Evolutionary conservation across 2,329 filamentous ascomycete genomes (phyloP).

Genomic region (Penicillium vulpinum): DNA sequence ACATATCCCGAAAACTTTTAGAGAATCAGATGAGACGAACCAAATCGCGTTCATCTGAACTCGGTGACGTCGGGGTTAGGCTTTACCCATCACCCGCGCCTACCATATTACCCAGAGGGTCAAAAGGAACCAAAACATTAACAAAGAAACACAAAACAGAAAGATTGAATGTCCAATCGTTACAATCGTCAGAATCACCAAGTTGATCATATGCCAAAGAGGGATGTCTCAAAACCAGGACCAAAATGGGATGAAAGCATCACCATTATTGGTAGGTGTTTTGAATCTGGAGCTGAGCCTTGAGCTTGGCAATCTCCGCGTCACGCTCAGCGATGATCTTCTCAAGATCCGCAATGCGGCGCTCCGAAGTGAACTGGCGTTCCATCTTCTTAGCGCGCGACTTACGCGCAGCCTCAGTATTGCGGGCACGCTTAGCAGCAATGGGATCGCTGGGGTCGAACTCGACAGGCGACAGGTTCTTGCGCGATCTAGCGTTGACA

Average conservation of each 20-base stretch:
- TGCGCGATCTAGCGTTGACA: conserved; percentile 72
- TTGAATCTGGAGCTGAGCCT: conserved; percentile 27
- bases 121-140: conserved; percentile 6
- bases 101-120: conserved; percentile 30
- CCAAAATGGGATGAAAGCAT: conserved; percentile 5
- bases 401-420: conserved; percentile 90
- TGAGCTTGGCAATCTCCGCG: conserved; percentile 20
- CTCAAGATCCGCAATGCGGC: conserved; percentile 68
- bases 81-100: conserved; percentile 38
- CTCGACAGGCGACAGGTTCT: conserved; percentile 75
- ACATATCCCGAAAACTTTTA: conserved; percentile 33
- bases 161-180: neutral
- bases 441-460: conserved; percentile 71
- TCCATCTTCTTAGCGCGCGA: conserved; percentile 83
- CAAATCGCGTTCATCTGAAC: conserved; percentile 23
- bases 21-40: conserved; percentile 22
- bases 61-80: conserved; percentile 30
- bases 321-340: conserved; percentile 40
- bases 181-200: neutral
- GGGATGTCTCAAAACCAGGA: neutral
- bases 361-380: conserved; percentile 72
- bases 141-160: neutral
- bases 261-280: conserved; percentile 21
- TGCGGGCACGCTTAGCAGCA: conserved; percentile 91
- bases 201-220: neutral